A percentile compares a stretch with the other conserved stretches of the same genome.
phyloP scores from a whole-genome alignment of 2,329 filamentous ascomycete genomes.

The Microdochium paspali region DNA sequence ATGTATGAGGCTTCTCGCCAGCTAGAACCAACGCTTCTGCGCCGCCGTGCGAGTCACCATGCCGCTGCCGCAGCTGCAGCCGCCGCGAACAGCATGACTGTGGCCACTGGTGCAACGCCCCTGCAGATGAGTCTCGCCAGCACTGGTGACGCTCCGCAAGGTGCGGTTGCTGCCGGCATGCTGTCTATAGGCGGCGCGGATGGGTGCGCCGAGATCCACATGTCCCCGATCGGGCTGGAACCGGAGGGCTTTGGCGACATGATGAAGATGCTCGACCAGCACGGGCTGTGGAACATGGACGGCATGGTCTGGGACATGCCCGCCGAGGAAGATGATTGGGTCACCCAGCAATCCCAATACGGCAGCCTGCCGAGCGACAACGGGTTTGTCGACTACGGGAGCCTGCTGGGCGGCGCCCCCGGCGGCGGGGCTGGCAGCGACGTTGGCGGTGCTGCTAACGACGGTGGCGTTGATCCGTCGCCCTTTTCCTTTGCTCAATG shows the following conservation, averaged over 20 bases:
- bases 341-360: neutral
- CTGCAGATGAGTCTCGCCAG: slow-evolving; percentile 6
- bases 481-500: neutral
- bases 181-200: slow-evolving; percentile 12
- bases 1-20: slow-evolving; percentile 50
- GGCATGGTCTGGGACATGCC: slow-evolving; percentile 41
- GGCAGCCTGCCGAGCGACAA: neutral
- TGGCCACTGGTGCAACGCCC: slow-evolving; percentile 2
- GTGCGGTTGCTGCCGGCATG: slow-evolving; percentile 21
- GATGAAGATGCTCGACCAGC: slow-evolving; percentile 43
- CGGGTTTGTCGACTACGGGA: slow-evolving; percentile 7
- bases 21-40: slow-evolving; percentile 25
- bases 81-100: slow-evolving; percentile 5
- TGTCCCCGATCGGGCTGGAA: slow-evolving; percentile 42
- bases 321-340: neutral
- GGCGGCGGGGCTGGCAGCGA: neutral
- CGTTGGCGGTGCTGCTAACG: neutral
- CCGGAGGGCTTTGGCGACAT: slow-evolving; percentile 36
- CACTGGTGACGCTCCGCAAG: slow-evolving; percentile 12
- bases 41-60: slow-evolving; percentile 16
- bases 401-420: slow-evolving; percentile 19
- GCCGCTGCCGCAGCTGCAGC: slow-evolving; percentile 1
- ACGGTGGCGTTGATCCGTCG: neutral
- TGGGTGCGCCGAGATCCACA: slow-evolving; percentile 31
- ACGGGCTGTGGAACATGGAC: slow-evolving; percentile 46